Base-by-base conservation (phyloP, 345 rosid genomes). In the Syzygium aromaticum region DNA sequence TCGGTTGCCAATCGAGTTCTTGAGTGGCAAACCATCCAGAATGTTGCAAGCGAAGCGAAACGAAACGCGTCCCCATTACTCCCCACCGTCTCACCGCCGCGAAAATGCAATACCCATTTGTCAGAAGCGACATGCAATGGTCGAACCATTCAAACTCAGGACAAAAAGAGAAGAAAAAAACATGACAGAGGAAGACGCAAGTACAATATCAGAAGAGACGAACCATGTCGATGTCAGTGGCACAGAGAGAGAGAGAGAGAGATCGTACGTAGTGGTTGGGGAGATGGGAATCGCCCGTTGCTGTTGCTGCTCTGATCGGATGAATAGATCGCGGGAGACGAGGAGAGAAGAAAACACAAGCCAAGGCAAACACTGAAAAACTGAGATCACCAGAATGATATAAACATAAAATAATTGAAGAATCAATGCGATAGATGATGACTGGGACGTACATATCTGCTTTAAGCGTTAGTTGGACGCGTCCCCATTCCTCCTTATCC, bases 161-260 rank as follows among this genome's bases (percentile, higher is more conserved):
- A 11, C 27, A 12, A 12, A 3, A 25, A 59, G 0, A 56, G 2
- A 5, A 4, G 1, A 0, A 25, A 25, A 25, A 25, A 4, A 57
- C 7, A 59, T 30, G 30, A 59, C 28, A 59, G 64, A 59, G 64
- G 64, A 12, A 59, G 10, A 27, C 64, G 28, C 28, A 11, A 25
- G 64, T 11, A 25, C 64, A 59, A 59, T 2, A 59, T 59, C 64
- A 11, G 64, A 59, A 59, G 3, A 59, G 30, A 59, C 64, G 30
- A 59, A 14, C 28, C 30, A 11, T 27, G 64, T 59, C 30, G 25
- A 59, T 25, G 15, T 59, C 16, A 27, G 11, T 22, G 12, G 46
- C 46, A 43, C 7, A 23, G 12, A 56, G 61, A 23, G n/a, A 56
- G 11, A 23, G 13, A 54, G 51, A 52, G 28, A 11, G 30, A 59